These are phyloP conservation scores for Malus hybrid DNA, from an alignment of 331 rosid genomes.

Conservation along the genomic window DNA sequence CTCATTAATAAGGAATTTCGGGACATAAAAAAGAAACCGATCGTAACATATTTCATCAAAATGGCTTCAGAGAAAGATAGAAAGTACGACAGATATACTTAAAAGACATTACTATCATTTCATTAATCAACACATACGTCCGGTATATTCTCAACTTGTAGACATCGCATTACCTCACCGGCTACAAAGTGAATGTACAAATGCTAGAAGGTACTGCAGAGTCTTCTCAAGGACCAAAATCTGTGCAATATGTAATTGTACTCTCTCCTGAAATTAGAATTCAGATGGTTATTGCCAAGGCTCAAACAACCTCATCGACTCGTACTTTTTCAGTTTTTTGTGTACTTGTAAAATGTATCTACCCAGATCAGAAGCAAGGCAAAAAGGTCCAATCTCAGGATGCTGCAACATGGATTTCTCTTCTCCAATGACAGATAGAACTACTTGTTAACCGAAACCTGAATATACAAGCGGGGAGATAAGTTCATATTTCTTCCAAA, in stretches of 20 bases:
- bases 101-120: constrained; percentile 13
- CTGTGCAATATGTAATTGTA: constrained; percentile 18
- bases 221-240: constrained; percentile 33
- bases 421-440: constrained; percentile 15
- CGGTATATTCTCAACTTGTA: constrained; percentile 17
- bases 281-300: constrained; percentile 15
- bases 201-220: constrained; percentile 10
- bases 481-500: constrained; percentile 5
- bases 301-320: constrained; percentile 21
- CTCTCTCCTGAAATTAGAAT: constrained; percentile 22
- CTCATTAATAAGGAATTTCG: neutral
- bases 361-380: constrained; percentile 28
- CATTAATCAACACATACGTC: constrained; percentile 28
- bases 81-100: neutral
- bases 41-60: neutral
- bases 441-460: constrained; percentile 37
- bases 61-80: neutral
- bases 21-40: neutral
- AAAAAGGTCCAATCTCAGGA: constrained; percentile 24
- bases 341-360: constrained; percentile 23
- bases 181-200: constrained; percentile 50
- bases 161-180: constrained; percentile 13
- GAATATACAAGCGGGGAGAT: constrained; percentile 12
- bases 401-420: constrained; percentile 17
- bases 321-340: constrained; percentile 6